phyloP scores from a whole-genome alignment of 2,329 filamentous ascomycete species.

The Purpureocillium takamizusanense region DNA sequence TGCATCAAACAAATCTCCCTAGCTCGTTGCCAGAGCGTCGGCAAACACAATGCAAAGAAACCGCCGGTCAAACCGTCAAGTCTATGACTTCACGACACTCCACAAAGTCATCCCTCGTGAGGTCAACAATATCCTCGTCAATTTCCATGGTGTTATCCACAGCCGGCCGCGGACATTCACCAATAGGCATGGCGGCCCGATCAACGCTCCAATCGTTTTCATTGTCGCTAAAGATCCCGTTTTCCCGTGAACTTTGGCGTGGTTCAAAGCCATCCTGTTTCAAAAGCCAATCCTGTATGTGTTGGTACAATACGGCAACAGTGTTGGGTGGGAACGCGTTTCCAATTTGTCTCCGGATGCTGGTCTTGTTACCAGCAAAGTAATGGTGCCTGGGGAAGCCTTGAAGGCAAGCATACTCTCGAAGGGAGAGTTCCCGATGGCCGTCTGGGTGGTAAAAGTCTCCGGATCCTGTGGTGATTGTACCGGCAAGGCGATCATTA shows the following conservation, averaged over 20 bases:
- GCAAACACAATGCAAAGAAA: no score
- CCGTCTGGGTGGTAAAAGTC: slow-evolving; percentile 59
- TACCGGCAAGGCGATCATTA: slow-evolving; percentile 37
- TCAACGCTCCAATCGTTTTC: slow-evolving; percentile 12
- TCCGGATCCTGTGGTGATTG: slow-evolving; percentile 57
- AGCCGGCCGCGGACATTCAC: no score
- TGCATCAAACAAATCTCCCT: no score
- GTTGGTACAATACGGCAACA: slow-evolving; percentile 39
- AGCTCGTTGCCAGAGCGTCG: no score
- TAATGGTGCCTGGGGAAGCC: slow-evolving; percentile 55
- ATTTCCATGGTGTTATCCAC: slow-evolving; percentile 2
- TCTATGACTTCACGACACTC: not conserved
- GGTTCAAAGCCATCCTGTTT: slow-evolving; percentile 27
- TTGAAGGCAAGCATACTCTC: slow-evolving; percentile 61
- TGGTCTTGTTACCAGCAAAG: slow-evolving; percentile 37
- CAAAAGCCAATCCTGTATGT: slow-evolving; percentile 37
- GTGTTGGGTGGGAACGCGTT: slow-evolving; percentile 66
- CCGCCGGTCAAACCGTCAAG: no score
- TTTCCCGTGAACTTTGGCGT: slow-evolving; percentile 7
- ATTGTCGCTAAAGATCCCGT: slow-evolving; percentile 14
- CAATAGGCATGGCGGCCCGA: not conserved
- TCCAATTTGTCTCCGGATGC: slow-evolving; percentile 58
- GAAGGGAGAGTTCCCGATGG: slow-evolving; percentile 49
- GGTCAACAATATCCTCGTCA: not conserved
- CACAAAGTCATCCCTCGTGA: slow-evolving; percentile 12